Evolutionary conservation across 768 basidiomycete genomes (phyloP), one percentile per base, ranked within the genome.

Genomic region (Suillus ampliporus): DNA sequence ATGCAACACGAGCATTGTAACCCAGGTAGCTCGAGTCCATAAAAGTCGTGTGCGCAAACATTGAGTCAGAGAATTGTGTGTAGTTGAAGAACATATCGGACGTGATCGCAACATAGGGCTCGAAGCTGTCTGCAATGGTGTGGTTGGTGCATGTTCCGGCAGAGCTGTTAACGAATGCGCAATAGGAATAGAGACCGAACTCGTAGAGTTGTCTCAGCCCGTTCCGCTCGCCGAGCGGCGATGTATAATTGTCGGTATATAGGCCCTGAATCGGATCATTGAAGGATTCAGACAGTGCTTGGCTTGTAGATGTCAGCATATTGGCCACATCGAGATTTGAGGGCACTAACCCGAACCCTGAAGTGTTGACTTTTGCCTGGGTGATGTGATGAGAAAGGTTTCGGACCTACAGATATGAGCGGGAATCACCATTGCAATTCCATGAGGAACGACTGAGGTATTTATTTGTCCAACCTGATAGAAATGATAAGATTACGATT

Each of bases 181-280:
- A 94, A 72, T 90, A 86, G 21, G 87, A 86, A 77, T 94, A 94
- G 28, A 94, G 79, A n/a, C 92, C 92, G 65, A 89, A 94, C 63
- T 86, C 78, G 77, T 94, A 94, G 63, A 81, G 75, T 72, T 88
- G 83, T 68, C 92, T 85, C 61, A 94, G 76, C 21, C 92, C 92
- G 15, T 79, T 77, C 51, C 78, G 69, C 53, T 76, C 71, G 53
- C 80, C 81, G 2, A 94, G 84, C 5, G 91, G 87, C 47, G 83
- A 81, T 38, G 85, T 84, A 26, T 86, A 79, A 72, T 92, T 89
- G 52, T 70, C 72, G n/a, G 90, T 85, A 74, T 91, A 91, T 14
- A 94, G 79, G 28, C 82, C 84, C 46, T 79, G 71, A 54, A 89
- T 86, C 8, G 86, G 84, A 73, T 90, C 89, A 40, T 78, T 69